Evolutionary conservation across 2,329 filamentous ascomycete genomes (phyloP).

Genomic region (Madurella mycetomatis): DNA sequence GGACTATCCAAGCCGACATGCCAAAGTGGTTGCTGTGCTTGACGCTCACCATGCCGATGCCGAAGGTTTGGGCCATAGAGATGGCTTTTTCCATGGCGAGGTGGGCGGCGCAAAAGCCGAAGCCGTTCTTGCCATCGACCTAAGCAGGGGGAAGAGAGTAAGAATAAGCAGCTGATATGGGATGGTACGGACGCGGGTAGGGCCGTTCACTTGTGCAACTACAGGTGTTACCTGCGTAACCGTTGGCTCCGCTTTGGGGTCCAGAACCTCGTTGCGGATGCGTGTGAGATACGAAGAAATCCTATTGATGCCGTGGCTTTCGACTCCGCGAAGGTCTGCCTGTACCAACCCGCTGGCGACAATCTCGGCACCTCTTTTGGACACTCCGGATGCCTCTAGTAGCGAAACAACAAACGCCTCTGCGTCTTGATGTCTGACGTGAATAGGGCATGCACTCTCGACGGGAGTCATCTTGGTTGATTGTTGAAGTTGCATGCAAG

Average conservation of each 20-base stretch:
- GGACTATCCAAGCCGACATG: slow-evolving; percentile 77
- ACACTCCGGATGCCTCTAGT: slow-evolving; percentile 58
- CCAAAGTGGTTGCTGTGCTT: slow-evolving; percentile 79
- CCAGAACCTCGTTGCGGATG: slow-evolving; percentile 64
- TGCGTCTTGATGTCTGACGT: slow-evolving; percentile 25
- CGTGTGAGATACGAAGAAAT: slow-evolving; percentile 74
- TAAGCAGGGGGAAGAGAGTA: slow-evolving; percentile 30
- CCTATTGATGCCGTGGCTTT: slow-evolving; percentile 74
- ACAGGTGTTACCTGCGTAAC: slow-evolving; percentile 63
- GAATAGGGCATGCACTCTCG: background rate
- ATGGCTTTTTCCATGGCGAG: slow-evolving; percentile 63
- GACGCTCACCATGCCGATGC: slow-evolving; percentile 72
- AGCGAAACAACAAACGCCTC: slow-evolving; percentile 47
- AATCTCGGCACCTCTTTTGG: slow-evolving; percentile 53
- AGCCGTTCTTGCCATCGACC: slow-evolving; percentile 64
- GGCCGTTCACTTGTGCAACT: slow-evolving; percentile 52
- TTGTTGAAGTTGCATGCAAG: no score
- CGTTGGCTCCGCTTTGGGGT: slow-evolving; percentile 54
- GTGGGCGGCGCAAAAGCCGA: slow-evolving; percentile 69
- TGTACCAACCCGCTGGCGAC: slow-evolving; percentile 66
- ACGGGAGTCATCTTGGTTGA: slow-evolving; percentile 2
- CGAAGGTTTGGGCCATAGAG: slow-evolving; percentile 57
- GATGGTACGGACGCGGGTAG: background rate
- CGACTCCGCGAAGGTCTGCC: slow-evolving; percentile 73
- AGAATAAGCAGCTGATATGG: background rate